Base-by-base conservation (phyloP, 2,329 filamentous ascomycete genomes). In the Didymella segeticola region DNA sequence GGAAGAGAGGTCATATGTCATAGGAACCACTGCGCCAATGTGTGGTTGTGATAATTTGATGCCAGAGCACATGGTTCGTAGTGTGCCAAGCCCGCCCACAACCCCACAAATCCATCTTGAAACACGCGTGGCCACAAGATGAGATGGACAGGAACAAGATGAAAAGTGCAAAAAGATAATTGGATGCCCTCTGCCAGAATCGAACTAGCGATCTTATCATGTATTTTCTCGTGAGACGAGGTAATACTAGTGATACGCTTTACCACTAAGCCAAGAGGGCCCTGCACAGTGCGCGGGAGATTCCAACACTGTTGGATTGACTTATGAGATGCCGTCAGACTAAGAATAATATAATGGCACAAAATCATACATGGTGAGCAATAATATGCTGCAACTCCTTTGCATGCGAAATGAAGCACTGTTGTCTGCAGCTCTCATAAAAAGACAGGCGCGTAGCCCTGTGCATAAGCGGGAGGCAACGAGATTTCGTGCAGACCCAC, bases 201-300 rank as follows among this genome's bases (percentile, higher is more conserved):
- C 66, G 70, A 73, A 73, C 70, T 66, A 66, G 66, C 64, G 70
- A 70, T 67, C 70, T 72, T 67, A 67, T 70, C 69, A 72, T 72
- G n/a, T n/a, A n/a, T n/a, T n/a, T n/a, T n/a, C n/a, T n/a, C n/a
- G n/a, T n/a, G n/a, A n/a, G n/a, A n/a, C 51, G 33, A 34, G 25
- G 17, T 56, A 56, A 37, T 72, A 72, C 69, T 72, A 72, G 69
- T 72, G 69, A 70, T 67, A 67, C 69, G 69, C 69, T 72, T 66
- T 72, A 71, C 69, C 69, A 71, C 68, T 71, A 64, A 71, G 68
- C 68, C 64, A 71, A 60, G 66, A 64, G 64, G 66, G 68, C 68
- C 39, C 20, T 36, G 19, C 27, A 29, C 52, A 7, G 1, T 5
- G 20, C 17, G 12, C 15, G 19, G 34, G 37, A 20, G 11, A 29